phyloP scores from a whole-genome alignment of 306 rosid genomes.

The Cicer yamashitae region DNA sequence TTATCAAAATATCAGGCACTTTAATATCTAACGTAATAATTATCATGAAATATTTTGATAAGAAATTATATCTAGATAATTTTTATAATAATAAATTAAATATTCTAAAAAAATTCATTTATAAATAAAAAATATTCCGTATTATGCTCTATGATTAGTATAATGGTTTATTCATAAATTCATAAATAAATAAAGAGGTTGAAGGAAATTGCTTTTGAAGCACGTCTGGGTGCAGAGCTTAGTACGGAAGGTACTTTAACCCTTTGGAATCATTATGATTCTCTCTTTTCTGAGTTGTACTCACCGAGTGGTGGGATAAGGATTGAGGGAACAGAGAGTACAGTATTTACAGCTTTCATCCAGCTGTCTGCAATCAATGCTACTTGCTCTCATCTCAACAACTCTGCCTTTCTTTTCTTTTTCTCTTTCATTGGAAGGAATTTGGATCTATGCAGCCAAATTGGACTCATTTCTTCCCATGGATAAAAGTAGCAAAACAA shows the following conservation, averaged over 20 bases:
- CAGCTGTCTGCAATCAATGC: slow-evolving; percentile 49
- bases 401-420: not conserved
- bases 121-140: too few species aligned
- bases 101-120: too few species aligned
- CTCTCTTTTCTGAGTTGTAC: not conserved
- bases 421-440: not conserved
- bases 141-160: too few species aligned
- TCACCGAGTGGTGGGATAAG: slow-evolving; percentile 30
- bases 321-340: not conserved
- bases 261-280: slow-evolving; percentile 2
- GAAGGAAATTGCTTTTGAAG: not conserved
- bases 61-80: too few species aligned
- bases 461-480: slow-evolving; percentile 28
- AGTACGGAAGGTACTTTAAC: slow-evolving; percentile 45
- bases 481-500: not conserved
- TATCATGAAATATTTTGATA: too few species aligned
- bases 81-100: too few species aligned
- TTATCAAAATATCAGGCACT: too few species aligned
- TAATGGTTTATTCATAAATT: too few species aligned
- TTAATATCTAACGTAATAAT: too few species aligned
- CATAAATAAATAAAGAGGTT: not conserved
- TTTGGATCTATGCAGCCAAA: slow-evolving; percentile 38
- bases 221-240: slow-evolving; percentile 9
- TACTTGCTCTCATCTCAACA: slow-evolving; percentile 4
- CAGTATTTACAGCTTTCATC: slow-evolving; percentile 43